phyloP scores from a whole-genome alignment of 2,329 filamentous ascomycete genomes.

The Aspergillus carbonarius region DNA sequence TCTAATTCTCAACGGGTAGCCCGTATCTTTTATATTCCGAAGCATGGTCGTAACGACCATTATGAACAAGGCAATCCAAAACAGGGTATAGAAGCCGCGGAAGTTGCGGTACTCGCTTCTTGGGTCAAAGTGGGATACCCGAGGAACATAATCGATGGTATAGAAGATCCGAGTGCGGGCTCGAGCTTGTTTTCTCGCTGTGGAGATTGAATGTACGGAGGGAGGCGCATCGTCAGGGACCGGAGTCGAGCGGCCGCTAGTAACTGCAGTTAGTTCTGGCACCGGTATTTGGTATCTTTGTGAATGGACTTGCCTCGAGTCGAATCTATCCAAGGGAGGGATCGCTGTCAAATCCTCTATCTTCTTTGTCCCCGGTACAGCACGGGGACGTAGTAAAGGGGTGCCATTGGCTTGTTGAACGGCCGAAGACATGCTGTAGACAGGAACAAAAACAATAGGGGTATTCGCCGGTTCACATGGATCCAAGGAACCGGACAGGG shows the following conservation, averaged over 20 bases:
- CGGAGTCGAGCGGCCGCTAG: slow-evolving; percentile 78
- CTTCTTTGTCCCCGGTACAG: slow-evolving; percentile 29
- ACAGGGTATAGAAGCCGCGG: slow-evolving; percentile 94
- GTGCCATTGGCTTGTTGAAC: slow-evolving; percentile 26
- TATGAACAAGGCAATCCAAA: slow-evolving; percentile 95
- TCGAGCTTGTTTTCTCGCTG: slow-evolving; percentile 77
- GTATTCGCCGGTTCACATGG: slow-evolving; percentile 18
- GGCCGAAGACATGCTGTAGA: slow-evolving; percentile 32
- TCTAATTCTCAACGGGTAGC: slow-evolving; percentile 76
- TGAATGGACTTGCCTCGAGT: slow-evolving; percentile 37
- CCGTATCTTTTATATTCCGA: slow-evolving; percentile 90
- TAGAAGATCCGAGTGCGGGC: slow-evolving; percentile 85
- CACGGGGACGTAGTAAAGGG: slow-evolving; percentile 34
- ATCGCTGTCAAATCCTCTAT: slow-evolving; percentile 25
- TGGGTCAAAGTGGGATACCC: slow-evolving; percentile 94
- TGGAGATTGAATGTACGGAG: slow-evolving; percentile 81
- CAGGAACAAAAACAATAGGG: slow-evolving; percentile 8
- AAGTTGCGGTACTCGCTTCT: slow-evolving; percentile 91
- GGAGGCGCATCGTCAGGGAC: slow-evolving; percentile 88
- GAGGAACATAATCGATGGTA: slow-evolving; percentile 83
- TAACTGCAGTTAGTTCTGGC: neutral
- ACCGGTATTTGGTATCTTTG: neutral
- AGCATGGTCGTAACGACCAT: slow-evolving; percentile 96
- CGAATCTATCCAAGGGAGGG: slow-evolving; percentile 29
- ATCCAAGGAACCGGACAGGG: slow-evolving; percentile 3